Conservation (phyloP, 2,329 filamentous ascomycete species). For the Aspergillus arachidicola region DNA sequence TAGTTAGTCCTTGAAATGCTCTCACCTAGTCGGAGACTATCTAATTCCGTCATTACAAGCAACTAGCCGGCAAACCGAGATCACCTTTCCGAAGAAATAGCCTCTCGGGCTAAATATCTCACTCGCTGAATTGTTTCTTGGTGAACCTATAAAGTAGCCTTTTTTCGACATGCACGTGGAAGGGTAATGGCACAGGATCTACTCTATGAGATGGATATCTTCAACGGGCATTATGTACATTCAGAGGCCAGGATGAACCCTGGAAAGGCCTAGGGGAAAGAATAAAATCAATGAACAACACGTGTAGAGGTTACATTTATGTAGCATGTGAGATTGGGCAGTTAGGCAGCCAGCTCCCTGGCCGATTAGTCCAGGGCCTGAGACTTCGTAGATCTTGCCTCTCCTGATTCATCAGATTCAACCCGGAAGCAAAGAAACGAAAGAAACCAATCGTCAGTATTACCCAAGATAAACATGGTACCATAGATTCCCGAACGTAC, state of each 20-base stretch:
- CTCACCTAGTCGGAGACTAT: neutral
- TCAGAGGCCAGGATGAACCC: neutral
- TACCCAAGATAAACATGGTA: neutral
- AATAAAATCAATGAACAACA: neutral
- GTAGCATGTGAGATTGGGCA: neutral
- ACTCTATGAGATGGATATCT: neutral
- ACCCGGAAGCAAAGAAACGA: too few species aligned
- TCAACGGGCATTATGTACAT: too few species aligned
- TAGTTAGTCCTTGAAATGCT: neutral
- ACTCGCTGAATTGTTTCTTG: too few species aligned
- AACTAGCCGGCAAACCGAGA: neutral
- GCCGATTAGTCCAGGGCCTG: too few species aligned
- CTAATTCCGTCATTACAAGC: neutral
- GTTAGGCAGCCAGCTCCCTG: too few species aligned
- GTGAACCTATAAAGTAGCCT: neutral
- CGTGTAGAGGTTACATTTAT: neutral
- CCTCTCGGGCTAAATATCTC: neutral
- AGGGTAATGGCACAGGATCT: neutral
- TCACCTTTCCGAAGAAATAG: neutral
- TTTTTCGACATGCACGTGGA: neutral
- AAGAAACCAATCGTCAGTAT: too few species aligned
- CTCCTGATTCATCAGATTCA: neutral
- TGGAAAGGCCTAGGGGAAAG: neutral
- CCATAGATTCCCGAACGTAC: neutral
- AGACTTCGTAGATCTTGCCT: neutral